These are phyloP conservation scores for Colletotrichum lentis DNA, from an alignment of 2,329 filamentous ascomycete species.

Conservation along the genomic window DNA sequence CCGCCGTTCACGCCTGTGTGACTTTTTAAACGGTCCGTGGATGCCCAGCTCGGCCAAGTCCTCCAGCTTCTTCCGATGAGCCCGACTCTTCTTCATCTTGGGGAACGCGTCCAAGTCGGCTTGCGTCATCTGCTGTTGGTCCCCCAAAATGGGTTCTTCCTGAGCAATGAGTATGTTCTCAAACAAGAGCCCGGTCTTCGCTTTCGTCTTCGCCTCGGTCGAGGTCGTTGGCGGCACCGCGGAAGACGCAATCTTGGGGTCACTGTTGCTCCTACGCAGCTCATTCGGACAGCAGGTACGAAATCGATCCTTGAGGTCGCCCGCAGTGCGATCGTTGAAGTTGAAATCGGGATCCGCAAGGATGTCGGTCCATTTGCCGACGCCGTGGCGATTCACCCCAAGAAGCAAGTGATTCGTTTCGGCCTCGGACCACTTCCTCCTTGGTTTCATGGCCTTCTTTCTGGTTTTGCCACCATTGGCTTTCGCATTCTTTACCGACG, in stretches of 20 bases:
- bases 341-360: conserved; percentile 67
- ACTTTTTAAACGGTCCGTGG: conserved; percentile 68
- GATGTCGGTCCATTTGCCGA: conserved; percentile 72
- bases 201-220: conserved; percentile 47
- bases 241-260: conserved; percentile 40
- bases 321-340: conserved; percentile 68
- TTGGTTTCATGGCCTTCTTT: conserved; percentile 64
- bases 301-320: conserved; percentile 72
- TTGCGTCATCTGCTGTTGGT: conserved; percentile 40
- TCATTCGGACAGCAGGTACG: conserved; percentile 71
- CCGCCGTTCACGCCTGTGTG: conserved; percentile 65
- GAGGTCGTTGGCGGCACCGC: conserved; percentile 29
- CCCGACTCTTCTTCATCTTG: conserved; percentile 60
- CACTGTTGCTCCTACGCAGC: conserved; percentile 56
- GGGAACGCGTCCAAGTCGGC: conserved; percentile 48
- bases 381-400: conserved; percentile 68
- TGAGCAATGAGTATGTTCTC: conserved; percentile 65
- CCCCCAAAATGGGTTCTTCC: conserved; percentile 47
- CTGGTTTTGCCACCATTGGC: conserved; percentile 52
- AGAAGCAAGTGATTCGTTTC: conserved; percentile 70
- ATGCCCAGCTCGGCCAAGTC: conserved; percentile 67
- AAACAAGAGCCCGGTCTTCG: conserved; percentile 59
- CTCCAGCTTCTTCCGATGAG: conserved; percentile 64
- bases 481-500: conserved; percentile 40
- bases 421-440: conserved; percentile 71